Evolutionary conservation across 1,139 yeast species (phyloP), one percentile per base, ranked within the genome.

Genomic region (Candida sp.): DNA sequence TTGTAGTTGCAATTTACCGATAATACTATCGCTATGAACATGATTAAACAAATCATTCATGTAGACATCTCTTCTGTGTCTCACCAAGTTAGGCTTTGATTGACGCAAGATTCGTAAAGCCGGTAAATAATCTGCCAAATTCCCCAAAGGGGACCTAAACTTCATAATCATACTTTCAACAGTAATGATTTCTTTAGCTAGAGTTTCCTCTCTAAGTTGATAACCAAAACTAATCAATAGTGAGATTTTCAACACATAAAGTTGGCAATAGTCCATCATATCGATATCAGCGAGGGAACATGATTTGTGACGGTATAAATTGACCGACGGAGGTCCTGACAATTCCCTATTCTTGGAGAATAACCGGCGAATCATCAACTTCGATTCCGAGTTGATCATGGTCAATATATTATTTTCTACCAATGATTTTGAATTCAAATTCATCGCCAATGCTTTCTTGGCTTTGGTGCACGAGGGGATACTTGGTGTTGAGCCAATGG

Each of bases 401-500:
- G 22, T 36, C 30, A 54, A 56, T 2, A 78, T 66, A 50, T 79
- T 82, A 5, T 53, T 49, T 45, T 77, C 80, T 11, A 6, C 19
- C 29, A 86, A 65, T 36, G 57, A 58, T 35, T 50, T 61, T 41
- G 60, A 70, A 54, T 77, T 81, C 45, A 85, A 63, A 5, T 73
- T 69, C 45, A 70, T 68, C 0, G 83, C 73, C 23, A 84, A 67
- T 5, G 75, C 73, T 53, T 80, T 82, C 52, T 83, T 76, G 56
- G 79, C 76, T 22, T 64, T 65, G 47, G 69, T 68, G 54, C 73
- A 84, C 2, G 82, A 70, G 1, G 64, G 67, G 2, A 86, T 78
- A 55, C 74, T 79, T 1, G 95, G 95, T 0, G 93, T 84, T 0
- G 95, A 83, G 0, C 95, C 95, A 25, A 87, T 74, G 0, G 95